Conservation (phyloP, 331 rosid species). For the Telfairia occidentalis region DNA sequence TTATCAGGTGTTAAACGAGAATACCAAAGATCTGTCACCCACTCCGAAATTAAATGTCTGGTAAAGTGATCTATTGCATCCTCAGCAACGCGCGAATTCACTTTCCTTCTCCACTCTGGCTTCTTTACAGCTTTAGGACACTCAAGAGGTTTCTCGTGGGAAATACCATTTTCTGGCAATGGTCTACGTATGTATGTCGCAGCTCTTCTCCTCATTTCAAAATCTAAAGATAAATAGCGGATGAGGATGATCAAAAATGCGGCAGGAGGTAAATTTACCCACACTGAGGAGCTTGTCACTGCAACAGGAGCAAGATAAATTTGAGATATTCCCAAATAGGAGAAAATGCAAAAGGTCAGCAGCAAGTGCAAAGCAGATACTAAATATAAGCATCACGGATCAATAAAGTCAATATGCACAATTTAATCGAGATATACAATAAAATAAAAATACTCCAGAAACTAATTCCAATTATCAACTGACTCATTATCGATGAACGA, state of each 20-base stretch:
- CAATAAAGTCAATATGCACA: no score
- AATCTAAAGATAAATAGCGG: slow-evolving; percentile 78
- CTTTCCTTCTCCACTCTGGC: slow-evolving; percentile 80
- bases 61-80: slow-evolving; percentile 77
- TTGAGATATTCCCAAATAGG: not conserved
- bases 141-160: slow-evolving; percentile 44
- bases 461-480: not conserved
- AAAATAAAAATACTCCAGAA: not conserved
- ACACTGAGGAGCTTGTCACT: slow-evolving; percentile 98
- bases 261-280: slow-evolving; percentile 94
- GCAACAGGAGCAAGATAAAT: slow-evolving; percentile 30
- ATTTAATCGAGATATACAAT: no score
- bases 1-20: slow-evolving; percentile 77
- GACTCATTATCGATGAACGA: not conserved
- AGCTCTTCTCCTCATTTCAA: slow-evolving; percentile 78
- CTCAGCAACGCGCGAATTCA: slow-evolving; percentile 85
- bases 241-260: slow-evolving; percentile 57
- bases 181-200: slow-evolving; percentile 60
- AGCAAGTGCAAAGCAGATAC: slow-evolving; percentile 10
- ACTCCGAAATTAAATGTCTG: slow-evolving; percentile 79
- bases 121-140: slow-evolving; percentile 38
- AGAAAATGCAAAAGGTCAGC: not conserved
- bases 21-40: slow-evolving; percentile 94
- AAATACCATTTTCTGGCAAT: slow-evolving; percentile 29
- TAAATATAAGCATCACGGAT: not conserved